Evolutionary conservation across 2,329 filamentous ascomycete genomes (phyloP), one percentile per base, ranked within the genome.

Genomic region (Ophiosphaerella herpotricha): DNA sequence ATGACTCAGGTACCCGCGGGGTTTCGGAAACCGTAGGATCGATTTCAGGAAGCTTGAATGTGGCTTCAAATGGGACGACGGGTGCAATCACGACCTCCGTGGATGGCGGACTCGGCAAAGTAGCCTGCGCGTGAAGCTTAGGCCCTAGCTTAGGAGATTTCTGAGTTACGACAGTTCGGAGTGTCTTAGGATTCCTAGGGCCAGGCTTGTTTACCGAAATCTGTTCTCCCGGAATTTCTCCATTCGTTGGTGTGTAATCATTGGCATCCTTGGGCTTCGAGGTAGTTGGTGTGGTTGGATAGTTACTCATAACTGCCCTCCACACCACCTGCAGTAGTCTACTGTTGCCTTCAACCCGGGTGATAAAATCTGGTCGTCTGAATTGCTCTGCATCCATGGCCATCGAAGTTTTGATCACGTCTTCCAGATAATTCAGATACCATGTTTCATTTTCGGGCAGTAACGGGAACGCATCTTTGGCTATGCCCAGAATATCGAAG

Each of bases 241-340:
- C 38, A 14, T 8, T 23, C 12, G 21, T 23, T 29, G 38, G n/a
- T 14, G 38, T 29, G 21, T 13, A 5, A 7, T 13, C 7, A 1
- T 31, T 16, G 13, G 13, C 23, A 14, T 7, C 31, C 12, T n/a
- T 12, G 18, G 14, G 14, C 12, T 11, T 37, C 18, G 33, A 13
- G 13, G 33, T 18, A 5, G n/a, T 24, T 5, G 31, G 40, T 12
- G 24, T 44, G 7, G 23, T 24, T 7, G 59, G 41, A 31, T 54
- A 63, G 11, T 54, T 60, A 11, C 58, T 62, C 46, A 67, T 61
- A 9, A 70, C 61, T 2, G 65, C 64, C 29, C 56, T 61, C 64
- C 67, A 65, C 1, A 68, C 60, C 4, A 69, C 57, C 7, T 64
- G 59, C 0, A 66, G 49, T n/a, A 66, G 57, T 35, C 48, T 61